Conservation (phyloP, 1,139 yeast species). For the Zygosaccharomyces pseudobailii region DNA sequence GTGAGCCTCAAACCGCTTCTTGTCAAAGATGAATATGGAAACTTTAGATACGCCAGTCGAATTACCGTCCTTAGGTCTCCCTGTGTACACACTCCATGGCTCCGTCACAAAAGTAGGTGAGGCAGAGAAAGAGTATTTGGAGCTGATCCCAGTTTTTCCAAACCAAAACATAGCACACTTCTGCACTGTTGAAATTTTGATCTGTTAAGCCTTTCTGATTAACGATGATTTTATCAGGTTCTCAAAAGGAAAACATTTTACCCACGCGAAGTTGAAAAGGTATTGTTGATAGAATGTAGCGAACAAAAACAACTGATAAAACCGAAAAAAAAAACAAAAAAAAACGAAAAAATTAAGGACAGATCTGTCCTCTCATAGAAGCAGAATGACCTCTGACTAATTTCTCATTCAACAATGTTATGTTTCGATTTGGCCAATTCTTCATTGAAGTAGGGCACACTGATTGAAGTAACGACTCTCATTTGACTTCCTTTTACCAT, state of each 20-base stretch:
- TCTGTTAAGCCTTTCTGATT: background rate
- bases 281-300: background rate
- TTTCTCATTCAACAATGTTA: too few relatives aligned
- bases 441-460: too few relatives aligned
- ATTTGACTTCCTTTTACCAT: too few relatives aligned
- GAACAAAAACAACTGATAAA: background rate
- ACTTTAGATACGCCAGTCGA: constrained; percentile 41
- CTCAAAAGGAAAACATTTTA: background rate
- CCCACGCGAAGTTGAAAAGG: background rate
- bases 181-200: background rate
- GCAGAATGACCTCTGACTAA: too few relatives aligned
- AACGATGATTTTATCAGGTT: background rate
- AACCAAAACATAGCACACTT: constrained; percentile 30
- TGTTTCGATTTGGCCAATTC: too few relatives aligned
- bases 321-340: background rate
- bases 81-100: constrained; percentile 85
- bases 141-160: constrained; percentile 62
- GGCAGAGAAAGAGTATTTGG: constrained; percentile 66
- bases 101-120: constrained; percentile 72
- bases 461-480: too few relatives aligned
- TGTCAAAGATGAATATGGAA: constrained; percentile 85
- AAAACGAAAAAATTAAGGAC: background rate
- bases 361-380: too few relatives aligned
- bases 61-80: constrained; percentile 51
- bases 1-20: constrained; percentile 62